A percentile compares a stretch with the other conserved stretches of the same genome.
Conservation (phyloP, 805 yeast genomes). For the Saccharomycopsis synnaedendra region DNA sequence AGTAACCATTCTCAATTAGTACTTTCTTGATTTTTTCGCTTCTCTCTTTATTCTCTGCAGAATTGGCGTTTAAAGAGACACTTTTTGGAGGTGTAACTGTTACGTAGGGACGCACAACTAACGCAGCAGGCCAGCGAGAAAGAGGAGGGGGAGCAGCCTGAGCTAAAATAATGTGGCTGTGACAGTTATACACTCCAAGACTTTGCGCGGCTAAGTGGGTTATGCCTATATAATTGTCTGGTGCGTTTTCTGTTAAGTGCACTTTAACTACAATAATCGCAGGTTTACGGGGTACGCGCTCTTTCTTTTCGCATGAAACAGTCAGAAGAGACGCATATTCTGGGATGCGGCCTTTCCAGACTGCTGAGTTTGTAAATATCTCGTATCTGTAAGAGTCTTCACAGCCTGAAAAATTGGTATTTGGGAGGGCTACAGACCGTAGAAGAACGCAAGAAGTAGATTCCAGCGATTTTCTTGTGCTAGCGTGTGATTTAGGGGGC, state of each 20-base stretch:
- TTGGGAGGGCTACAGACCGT: no score
- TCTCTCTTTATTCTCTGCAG: not conserved
- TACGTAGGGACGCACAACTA: constrained; percentile 36
- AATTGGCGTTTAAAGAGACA: constrained; percentile 15
- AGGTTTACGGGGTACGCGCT: no score
- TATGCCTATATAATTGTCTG: constrained; percentile 35
- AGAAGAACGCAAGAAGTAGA: no score
- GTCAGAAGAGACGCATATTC: no score
- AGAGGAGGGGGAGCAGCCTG: constrained; percentile 32
- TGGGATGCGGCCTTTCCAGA: no score
- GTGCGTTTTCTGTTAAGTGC: constrained; percentile 17
- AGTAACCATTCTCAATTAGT: constrained; percentile 12
- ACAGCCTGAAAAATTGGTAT: no score
- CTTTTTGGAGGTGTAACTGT: constrained; percentile 28
- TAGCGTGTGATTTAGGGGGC: no score
- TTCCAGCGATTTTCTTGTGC: no score
- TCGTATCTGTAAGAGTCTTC: no score
- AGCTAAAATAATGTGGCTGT: constrained; percentile 45
- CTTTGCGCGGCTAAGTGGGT: constrained; percentile 45
- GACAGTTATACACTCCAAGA: constrained; percentile 35
- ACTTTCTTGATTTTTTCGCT: not conserved
- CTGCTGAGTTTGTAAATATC: no score
- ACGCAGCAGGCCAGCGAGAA: constrained; percentile 15
- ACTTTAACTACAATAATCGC: no score
- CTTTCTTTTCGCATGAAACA: no score